These are phyloP conservation scores for Prorocentrum cordatum DNA, from an alignment of 169 alveolate genomes.

Conservation along the genomic window DNA sequence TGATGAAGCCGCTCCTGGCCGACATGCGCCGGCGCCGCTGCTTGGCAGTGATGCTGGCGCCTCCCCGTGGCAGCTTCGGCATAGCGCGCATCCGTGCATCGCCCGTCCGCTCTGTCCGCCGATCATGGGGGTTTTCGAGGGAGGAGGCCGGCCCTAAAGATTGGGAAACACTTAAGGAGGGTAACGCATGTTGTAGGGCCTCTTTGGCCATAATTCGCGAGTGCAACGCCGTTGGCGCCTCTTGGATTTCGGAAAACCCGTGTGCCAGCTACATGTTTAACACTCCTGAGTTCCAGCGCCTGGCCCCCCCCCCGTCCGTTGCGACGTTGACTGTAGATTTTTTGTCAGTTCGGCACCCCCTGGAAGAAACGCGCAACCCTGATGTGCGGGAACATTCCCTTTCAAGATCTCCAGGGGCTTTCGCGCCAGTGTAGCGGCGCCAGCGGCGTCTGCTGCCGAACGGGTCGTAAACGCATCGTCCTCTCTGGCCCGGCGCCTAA, in stretches of 20 bases:
- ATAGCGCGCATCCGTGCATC: too few species aligned
- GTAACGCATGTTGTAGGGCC: background rate
- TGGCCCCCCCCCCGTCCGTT: background rate
- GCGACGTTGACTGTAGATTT: background rate
- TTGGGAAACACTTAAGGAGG: background rate
- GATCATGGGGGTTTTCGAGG: background rate
- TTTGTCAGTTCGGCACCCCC: constrained; percentile 1
- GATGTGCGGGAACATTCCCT: background rate
- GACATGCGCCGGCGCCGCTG: too few species aligned
- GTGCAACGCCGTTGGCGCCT: background rate
- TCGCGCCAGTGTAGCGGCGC: background rate
- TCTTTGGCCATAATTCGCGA: background rate
- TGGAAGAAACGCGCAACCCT: background rate
- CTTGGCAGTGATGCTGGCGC: too few species aligned
- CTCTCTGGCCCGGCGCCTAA: background rate
- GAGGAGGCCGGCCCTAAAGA: background rate
- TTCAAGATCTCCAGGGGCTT: background rate
- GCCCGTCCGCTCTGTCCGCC: background rate
- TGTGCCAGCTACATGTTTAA: background rate
- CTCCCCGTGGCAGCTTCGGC: too few species aligned
- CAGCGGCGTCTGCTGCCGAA: background rate
- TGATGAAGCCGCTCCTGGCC: too few species aligned
- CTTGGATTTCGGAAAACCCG: constrained; percentile 11
- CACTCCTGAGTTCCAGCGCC: background rate
- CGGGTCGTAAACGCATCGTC: background rate